These are phyloP conservation scores for Wallacemonas sp. DNA, from an alignment of 208 protist species.

Conservation along the genomic window DNA sequence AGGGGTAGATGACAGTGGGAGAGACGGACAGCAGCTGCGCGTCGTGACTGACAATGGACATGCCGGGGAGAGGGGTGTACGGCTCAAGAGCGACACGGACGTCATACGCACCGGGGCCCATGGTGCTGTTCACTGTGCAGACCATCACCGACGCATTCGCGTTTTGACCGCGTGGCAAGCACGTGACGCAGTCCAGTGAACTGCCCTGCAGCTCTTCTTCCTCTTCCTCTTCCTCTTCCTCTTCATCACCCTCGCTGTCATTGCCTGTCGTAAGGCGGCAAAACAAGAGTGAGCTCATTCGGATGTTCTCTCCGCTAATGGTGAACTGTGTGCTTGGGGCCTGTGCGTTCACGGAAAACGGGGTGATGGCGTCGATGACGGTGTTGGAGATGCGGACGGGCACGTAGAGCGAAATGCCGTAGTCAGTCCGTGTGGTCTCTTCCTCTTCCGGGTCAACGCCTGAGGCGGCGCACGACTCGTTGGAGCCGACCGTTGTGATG, in stretches of 20 bases:
- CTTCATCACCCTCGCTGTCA: not conserved
- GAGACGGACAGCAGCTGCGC: not conserved
- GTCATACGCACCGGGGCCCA: conserved; percentile 5
- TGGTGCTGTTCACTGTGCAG: not conserved
- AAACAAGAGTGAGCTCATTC: conserved; percentile 4
- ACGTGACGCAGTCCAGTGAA: conserved; percentile 15
- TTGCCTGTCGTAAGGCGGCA: not conserved
- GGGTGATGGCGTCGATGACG: conserved; percentile 20
- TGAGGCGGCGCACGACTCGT: not conserved
- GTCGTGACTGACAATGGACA: conserved; percentile 20
- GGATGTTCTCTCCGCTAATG: conserved; percentile 22
- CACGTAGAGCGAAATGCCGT: conserved; percentile 26
- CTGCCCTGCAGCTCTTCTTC: no score
- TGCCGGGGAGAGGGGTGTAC: not conserved
- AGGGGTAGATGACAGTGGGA: conserved; percentile 31
- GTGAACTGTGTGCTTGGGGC: conserved; percentile 22
- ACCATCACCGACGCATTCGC: not conserved
- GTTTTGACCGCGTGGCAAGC: conserved; percentile 15
- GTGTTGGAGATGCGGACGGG: conserved; percentile 19
- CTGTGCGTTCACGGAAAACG: conserved; percentile 30
- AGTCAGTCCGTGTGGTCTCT: not conserved
- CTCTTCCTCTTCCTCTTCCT: no score
- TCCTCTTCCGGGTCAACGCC: not conserved
- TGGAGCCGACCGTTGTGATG: conserved; percentile 23
- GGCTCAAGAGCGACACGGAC: conserved; percentile 3